Evolutionary conservation across 83 land plant genomes (phyloP).

Genomic region (Diphasiastrum complanatum): DNA sequence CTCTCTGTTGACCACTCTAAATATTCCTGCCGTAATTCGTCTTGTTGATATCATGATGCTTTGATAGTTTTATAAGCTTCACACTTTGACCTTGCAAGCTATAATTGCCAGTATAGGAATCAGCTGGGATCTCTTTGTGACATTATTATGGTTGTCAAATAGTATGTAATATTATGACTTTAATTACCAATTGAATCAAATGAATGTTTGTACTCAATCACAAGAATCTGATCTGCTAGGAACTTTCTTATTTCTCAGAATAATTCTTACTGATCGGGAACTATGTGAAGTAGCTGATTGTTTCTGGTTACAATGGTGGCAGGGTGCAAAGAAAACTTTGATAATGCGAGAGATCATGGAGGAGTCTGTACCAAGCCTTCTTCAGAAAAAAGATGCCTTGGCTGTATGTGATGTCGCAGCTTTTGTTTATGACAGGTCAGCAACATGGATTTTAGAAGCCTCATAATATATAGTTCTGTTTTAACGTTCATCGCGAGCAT

Average conservation of each 20-base stretch:
- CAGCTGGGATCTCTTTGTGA: too few species aligned
- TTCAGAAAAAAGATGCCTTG: slow-evolving; percentile 60
- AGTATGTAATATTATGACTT: not conserved
- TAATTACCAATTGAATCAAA: not conserved
- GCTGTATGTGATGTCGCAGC: slow-evolving; percentile 85
- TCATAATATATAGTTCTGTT: too few species aligned
- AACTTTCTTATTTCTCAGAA: not conserved
- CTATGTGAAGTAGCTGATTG: slow-evolving; percentile 6
- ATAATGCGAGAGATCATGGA: slow-evolving; percentile 73
- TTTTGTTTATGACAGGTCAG: slow-evolving; percentile 93
- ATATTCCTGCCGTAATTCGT: too few species aligned
- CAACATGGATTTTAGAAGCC: too few species aligned
- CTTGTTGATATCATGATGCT: too few species aligned
- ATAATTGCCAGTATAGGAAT: too few species aligned
- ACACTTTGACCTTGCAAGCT: too few species aligned
- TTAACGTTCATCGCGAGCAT: too few species aligned
- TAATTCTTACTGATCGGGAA: not conserved
- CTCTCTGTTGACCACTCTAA: too few species aligned
- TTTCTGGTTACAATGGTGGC: slow-evolving; percentile 12
- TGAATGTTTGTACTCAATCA: too few species aligned
- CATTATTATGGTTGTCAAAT: not conserved
- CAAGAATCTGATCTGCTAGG: too few species aligned
- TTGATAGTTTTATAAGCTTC: too few species aligned
- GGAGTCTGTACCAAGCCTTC: slow-evolving; percentile 44
- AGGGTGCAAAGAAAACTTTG: slow-evolving; percentile 78